phyloP scores from a whole-genome alignment of 2,329 filamentous ascomycete genomes.

The Escovopsis weberi region DNA sequence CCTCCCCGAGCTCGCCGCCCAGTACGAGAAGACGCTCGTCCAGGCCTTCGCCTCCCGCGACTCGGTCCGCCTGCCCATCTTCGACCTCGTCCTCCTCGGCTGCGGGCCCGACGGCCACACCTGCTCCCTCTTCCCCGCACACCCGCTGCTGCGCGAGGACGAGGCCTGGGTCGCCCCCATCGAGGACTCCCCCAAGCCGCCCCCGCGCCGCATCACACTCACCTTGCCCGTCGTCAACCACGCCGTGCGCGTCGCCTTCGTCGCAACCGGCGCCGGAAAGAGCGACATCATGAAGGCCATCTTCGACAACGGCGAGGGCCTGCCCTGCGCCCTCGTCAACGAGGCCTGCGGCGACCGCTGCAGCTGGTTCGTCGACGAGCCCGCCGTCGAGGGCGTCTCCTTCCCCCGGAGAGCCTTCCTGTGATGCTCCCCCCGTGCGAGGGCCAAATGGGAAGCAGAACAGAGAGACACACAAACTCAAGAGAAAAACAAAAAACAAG shows the following conservation, averaged over 20 bases:
- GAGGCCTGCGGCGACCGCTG: constrained; percentile 69
- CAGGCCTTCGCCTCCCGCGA: constrained; percentile 79
- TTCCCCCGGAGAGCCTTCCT: constrained; percentile 62
- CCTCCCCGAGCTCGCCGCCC: constrained; percentile 80
- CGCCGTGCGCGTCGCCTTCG: constrained; percentile 74
- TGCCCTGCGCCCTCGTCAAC: constrained; percentile 85
- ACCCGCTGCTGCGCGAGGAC: constrained; percentile 71
- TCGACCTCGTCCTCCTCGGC: constrained; percentile 85
- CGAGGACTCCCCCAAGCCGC: constrained; percentile 88
- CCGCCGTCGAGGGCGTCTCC: constrained; percentile 71
- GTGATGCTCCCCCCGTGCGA: no score
- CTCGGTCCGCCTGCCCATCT: constrained; percentile 86
- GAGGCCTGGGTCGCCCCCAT: constrained; percentile 89
- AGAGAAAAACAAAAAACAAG: background rate
- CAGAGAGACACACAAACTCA: background rate
- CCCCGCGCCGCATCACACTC: constrained; percentile 77
- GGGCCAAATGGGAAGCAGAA: background rate
- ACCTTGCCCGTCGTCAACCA: constrained; percentile 84
- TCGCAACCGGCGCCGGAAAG: constrained; percentile 81
- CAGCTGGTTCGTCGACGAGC: constrained; percentile 86
- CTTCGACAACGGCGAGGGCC: constrained; percentile 61
- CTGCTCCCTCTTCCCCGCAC: constrained; percentile 87
- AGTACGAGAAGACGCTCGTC: constrained; percentile 83
- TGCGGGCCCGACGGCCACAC: constrained; percentile 95
- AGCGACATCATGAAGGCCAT: constrained; percentile 86